Evolutionary conservation across 2,329 filamentous ascomycete species (phyloP).

Genomic region (Teratosphaeria gauchensis): DNA sequence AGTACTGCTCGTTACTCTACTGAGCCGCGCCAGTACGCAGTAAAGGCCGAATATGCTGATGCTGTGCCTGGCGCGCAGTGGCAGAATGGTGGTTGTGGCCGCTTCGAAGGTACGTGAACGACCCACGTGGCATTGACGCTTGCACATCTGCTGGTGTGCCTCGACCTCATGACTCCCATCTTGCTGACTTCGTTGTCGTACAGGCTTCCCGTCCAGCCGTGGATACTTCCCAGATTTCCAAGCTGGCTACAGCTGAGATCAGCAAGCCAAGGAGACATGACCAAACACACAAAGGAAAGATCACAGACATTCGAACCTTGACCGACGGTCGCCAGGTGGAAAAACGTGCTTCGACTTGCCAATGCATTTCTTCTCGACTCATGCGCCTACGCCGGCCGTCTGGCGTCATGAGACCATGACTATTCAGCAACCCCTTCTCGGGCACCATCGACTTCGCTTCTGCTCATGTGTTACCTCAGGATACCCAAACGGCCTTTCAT

Average conservation of each 20-base stretch:
- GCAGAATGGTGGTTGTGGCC: slow-evolving; percentile 31
- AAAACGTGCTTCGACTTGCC: not conserved
- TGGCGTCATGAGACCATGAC: not conserved
- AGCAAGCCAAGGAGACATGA: not conserved
- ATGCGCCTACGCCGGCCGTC: not conserved
- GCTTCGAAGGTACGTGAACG: slow-evolving; percentile 28
- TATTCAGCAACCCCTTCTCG: not conserved
- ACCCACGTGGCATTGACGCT: not conserved
- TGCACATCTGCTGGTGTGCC: not conserved
- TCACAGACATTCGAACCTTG: not conserved
- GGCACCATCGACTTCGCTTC: not conserved
- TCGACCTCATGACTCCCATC: not conserved
- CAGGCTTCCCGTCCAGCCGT: slow-evolving; percentile 34
- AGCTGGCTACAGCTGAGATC: slow-evolving; percentile 1
- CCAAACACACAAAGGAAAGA: not conserved
- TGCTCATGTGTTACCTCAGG: not conserved
- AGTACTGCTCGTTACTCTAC: slow-evolving; percentile 17
- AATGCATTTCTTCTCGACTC: not conserved
- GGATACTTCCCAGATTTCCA: slow-evolving; percentile 39
- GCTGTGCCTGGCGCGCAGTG: slow-evolving; percentile 26
- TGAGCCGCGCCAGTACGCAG: slow-evolving; percentile 24
- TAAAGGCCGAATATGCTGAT: slow-evolving; percentile 36
- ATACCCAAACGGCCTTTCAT: not conserved
- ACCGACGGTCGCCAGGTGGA: not conserved
- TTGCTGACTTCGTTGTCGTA: not conserved